These are phyloP conservation scores for Xylaria digitata DNA, from an alignment of 2,329 filamentous ascomycete genomes.

Conservation along the genomic window DNA sequence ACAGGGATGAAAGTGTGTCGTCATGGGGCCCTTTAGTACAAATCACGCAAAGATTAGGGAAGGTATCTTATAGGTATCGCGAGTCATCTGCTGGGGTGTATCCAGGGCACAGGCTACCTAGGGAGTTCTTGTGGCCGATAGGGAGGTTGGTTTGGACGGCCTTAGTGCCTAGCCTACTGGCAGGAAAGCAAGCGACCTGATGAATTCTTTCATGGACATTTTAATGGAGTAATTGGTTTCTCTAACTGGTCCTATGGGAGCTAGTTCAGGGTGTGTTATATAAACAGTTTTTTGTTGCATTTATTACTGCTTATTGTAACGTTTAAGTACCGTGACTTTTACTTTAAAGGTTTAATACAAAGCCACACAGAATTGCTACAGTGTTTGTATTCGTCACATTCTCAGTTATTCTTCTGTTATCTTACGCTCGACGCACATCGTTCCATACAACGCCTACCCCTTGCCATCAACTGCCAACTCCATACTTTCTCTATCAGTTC, in stretches of 20 bases:
- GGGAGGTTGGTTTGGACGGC: not conserved
- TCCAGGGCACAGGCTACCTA: not conserved
- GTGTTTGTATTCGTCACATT: not conserved
- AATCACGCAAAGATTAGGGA: not conserved
- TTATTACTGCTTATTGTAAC: not conserved
- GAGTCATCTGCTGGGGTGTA: not conserved
- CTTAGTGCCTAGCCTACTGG: not conserved
- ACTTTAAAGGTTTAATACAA: too few species aligned
- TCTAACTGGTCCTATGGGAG: not conserved
- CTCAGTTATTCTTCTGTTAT: not conserved
- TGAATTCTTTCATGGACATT: not conserved
- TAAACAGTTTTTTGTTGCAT: not conserved
- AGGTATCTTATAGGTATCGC: not conserved
- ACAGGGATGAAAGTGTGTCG: not conserved
- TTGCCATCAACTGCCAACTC: not conserved
- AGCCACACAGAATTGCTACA: too few species aligned
- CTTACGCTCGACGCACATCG: not conserved
- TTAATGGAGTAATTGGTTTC: not conserved
- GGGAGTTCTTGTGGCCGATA: too few species aligned
- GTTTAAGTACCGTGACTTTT: not conserved
- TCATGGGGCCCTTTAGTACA: not conserved
- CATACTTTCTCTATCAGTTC: not conserved
- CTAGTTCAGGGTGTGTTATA: not conserved
- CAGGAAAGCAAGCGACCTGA: too few species aligned
- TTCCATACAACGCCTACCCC: not conserved